These are phyloP conservation scores for Naematelia aurantialba DNA, from an alignment of 768 basidiomycete species.

Conservation along the genomic window DNA sequence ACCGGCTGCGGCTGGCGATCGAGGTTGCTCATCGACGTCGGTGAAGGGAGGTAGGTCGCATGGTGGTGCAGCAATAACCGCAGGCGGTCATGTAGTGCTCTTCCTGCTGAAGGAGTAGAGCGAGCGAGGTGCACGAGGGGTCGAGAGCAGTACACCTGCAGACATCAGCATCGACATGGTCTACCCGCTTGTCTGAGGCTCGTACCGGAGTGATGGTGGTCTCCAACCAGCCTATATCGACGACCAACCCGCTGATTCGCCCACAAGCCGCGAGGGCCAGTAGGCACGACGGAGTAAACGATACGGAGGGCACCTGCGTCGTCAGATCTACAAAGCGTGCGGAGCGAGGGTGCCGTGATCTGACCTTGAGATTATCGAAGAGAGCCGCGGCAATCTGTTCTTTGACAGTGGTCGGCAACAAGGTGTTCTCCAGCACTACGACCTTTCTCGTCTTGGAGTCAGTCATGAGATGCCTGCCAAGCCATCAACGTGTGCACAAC, in stretches of 20 bases:
- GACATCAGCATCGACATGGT: background rate
- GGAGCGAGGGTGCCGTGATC: conserved; percentile 2
- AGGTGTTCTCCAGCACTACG: conserved; percentile 82
- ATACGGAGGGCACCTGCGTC: conserved; percentile 80
- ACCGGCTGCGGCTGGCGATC: conserved; percentile 63
- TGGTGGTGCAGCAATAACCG: conserved; percentile 76
- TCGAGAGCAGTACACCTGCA: conserved; percentile 80
- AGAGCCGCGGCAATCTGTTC: conserved; percentile 78
- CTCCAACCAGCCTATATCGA: conserved; percentile 90
- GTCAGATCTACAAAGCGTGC: conserved; percentile 2
- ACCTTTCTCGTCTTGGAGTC: conserved; percentile 95
- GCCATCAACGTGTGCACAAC: conserved; percentile 12
- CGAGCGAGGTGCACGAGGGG: conserved; percentile 77
- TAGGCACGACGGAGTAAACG: conserved; percentile 84
- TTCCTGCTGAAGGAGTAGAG: conserved; percentile 85
- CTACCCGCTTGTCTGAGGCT: background rate
- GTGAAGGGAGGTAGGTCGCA: conserved; percentile 79
- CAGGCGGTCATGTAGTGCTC: conserved; percentile 71
- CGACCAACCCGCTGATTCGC: conserved; percentile 83
- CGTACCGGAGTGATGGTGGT: conserved; percentile 80
- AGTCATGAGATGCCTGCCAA: conserved; percentile 73
- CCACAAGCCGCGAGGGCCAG: conserved; percentile 81
- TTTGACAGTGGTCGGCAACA: conserved; percentile 81
- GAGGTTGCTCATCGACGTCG: conserved; percentile 62
- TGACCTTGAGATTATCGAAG: conserved; percentile 83